phyloP scores from a whole-genome alignment of 352 stramenopile species.

The Phytophthora crassamura region DNA sequence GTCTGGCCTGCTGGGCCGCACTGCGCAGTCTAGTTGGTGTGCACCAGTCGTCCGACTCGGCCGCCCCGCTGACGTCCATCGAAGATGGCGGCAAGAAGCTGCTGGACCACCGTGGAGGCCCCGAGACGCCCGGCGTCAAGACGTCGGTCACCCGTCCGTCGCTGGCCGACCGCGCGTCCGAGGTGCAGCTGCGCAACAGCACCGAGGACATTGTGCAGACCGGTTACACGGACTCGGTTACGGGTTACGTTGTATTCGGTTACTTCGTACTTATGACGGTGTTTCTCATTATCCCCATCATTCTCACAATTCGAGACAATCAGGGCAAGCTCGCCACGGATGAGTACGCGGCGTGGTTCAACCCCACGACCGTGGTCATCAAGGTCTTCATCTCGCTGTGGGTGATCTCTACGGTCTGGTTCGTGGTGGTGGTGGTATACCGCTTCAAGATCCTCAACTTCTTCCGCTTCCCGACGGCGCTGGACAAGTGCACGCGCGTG shows the following conservation, averaged over 20 bases:
- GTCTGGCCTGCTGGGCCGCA: constrained; percentile 39
- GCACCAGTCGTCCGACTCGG: constrained; percentile 20
- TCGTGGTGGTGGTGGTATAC: constrained; percentile 53
- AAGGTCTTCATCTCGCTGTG: constrained; percentile 70
- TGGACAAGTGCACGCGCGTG: constrained; percentile 58
- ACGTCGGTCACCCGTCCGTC: constrained; percentile 41
- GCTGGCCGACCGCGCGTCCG: constrained; percentile 49
- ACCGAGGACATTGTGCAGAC: constrained; percentile 61
- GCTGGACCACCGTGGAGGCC: constrained; percentile 58
- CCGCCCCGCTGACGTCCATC: constrained; percentile 25
- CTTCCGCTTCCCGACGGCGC: constrained; percentile 52
- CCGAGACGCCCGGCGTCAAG: constrained; percentile 50
- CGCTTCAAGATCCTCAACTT: constrained; percentile 62
- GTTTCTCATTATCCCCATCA: constrained; percentile 60
- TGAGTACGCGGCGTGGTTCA: constrained; percentile 59
- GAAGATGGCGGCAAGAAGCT: constrained; percentile 60
- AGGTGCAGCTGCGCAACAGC: constrained; percentile 52
- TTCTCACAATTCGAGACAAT: constrained; percentile 64
- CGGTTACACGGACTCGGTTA: constrained; percentile 50
- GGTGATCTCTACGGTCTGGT: constrained; percentile 62
- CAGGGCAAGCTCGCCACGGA: constrained; percentile 55
- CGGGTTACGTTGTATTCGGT: constrained; percentile 55
- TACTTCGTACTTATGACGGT: constrained; percentile 69
- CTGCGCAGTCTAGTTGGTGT: constrained; percentile 25
- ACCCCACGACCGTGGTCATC: constrained; percentile 56